Evolutionary conservation across 2,329 filamentous ascomycete genomes (phyloP).

Genomic region (Colletotrichum ledebouriae): DNA sequence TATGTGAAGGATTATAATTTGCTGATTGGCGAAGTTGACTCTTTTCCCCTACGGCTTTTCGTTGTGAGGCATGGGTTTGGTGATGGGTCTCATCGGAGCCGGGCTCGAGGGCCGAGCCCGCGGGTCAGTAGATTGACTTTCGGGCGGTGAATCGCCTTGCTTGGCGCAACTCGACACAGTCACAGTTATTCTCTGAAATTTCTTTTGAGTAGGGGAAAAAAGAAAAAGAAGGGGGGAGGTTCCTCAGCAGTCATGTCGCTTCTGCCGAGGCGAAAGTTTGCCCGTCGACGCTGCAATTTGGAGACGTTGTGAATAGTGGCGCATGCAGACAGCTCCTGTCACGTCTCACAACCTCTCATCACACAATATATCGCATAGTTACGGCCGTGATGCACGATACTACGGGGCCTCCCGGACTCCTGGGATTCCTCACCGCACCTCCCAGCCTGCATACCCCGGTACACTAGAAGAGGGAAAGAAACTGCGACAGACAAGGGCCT

Average conservation of each 20-base stretch:
- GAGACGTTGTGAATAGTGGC: background rate
- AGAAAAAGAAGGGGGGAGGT: no score
- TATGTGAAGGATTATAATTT: constrained; percentile 4
- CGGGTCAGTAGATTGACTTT: constrained; percentile 4
- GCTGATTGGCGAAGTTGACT: constrained; percentile 2
- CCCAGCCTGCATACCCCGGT: background rate
- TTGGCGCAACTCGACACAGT: background rate
- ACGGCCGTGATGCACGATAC: background rate
- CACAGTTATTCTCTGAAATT: background rate
- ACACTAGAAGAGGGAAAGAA: background rate
- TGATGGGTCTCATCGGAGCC: constrained; percentile 4
- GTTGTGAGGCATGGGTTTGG: constrained; percentile 11
- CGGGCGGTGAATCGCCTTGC: background rate
- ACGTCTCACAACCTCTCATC: background rate
- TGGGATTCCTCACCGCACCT: background rate
- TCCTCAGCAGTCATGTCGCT: no score
- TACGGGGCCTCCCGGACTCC: background rate
- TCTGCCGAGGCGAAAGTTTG: background rate
- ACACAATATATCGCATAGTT: constrained; percentile 7
- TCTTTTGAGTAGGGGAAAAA: no score
- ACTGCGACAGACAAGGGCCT: background rate
- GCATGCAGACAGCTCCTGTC: background rate
- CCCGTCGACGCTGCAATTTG: background rate
- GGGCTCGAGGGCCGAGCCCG: constrained; percentile 15
- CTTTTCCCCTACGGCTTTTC: background rate